Base-by-base conservation (phyloP, 164 flowering plant species). In the Vitis riparia region DNA sequence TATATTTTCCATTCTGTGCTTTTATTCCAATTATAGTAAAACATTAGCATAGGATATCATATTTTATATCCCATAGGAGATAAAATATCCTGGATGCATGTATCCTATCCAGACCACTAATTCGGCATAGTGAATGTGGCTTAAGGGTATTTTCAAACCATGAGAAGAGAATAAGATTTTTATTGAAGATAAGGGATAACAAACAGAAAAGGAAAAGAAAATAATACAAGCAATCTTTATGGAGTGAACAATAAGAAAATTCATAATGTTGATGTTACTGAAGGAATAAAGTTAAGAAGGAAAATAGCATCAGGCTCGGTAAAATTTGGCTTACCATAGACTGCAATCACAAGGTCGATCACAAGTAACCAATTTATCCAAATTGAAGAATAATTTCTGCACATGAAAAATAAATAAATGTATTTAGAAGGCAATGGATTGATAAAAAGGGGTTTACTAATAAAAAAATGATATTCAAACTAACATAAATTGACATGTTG, bases 361-460 rank as follows among this genome's bases (percentile, higher is more conserved):
- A 81, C 90, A 89, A 12, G 84, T 65, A 74, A 89, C 83, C 80
- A 88, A 65, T 50, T 82, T 83, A 82, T 95, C 99, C 86, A 93
- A 62, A 79, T 78, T 82, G 77, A 59, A 83, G 74, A 95, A 85
- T 59, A 95, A 63, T 73, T 78, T 84, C 99, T 95, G 97, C 69
- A 75, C 67, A 75, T 79, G 27, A 49, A 6, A 44, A 70, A 62
- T 15, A n/a, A 61, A 59, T 30, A 55, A 57, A 1, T 12, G 14
- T 14, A 30, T 13, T 73, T 53, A 70, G 72, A 65, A 32, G 50
- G 61, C 19, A 64, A 68, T 55, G 16, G 14, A 59, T 27, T 11
- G 23, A 53, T n/a, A 37, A 50, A 37, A 30, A 30, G 47, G 27
- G 60, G 15, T n/a, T 15, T 23, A 2, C 27, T 23, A 23, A 57